Evolutionary conservation across 768 basidiomycete species (phyloP).

Genomic region (Panellus pusillus): DNA sequence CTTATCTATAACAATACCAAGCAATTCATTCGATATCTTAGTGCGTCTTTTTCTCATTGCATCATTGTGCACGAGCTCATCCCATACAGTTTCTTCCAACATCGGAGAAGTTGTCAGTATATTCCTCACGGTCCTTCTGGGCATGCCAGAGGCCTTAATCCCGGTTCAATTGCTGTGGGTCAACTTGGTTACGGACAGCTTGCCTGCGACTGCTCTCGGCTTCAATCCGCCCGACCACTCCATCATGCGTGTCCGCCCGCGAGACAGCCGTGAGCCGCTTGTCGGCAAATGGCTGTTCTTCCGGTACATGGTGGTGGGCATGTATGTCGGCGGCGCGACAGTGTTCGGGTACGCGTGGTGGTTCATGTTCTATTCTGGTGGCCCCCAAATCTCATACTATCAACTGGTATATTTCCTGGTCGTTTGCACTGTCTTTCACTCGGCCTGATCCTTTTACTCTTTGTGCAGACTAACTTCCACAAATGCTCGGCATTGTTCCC

Average conservation of each 20-base stretch:
- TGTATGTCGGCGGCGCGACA: conserved; percentile 92
- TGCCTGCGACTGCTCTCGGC: conserved; percentile 95
- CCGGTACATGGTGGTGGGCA: conserved; percentile 90
- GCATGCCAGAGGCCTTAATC: conserved; percentile 99
- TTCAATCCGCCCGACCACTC: conserved; percentile 97
- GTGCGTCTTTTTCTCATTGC: conserved; percentile 42
- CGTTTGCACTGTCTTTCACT: conserved; percentile 1
- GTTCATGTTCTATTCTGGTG: conserved; percentile 89
- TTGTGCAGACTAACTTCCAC: conserved; percentile 88
- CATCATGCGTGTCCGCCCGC: conserved; percentile 94
- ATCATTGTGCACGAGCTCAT: conserved; percentile 5
- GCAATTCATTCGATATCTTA: conserved; percentile 99
- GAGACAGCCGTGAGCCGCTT: conserved; percentile 87
- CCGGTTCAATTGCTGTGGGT: conserved; percentile 99
- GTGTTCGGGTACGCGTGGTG: conserved; percentile 99
- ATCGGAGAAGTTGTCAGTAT: conserved; percentile 98
- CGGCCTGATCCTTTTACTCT: neutral
- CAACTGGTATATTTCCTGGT: conserved; percentile 73
- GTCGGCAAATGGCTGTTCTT: conserved; percentile 94
- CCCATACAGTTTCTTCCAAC: conserved; percentile 78
- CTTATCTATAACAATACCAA: conserved; percentile 99
- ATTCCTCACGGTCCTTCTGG: conserved; percentile 94
- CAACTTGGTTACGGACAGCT: conserved; percentile 94
- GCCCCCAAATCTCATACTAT: conserved; percentile 91
- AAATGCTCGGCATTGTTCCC: conserved; percentile 83